These are phyloP conservation scores for Eurotiales sp. DNA, from an alignment of 2,329 filamentous ascomycete genomes.

Conservation along the genomic window DNA sequence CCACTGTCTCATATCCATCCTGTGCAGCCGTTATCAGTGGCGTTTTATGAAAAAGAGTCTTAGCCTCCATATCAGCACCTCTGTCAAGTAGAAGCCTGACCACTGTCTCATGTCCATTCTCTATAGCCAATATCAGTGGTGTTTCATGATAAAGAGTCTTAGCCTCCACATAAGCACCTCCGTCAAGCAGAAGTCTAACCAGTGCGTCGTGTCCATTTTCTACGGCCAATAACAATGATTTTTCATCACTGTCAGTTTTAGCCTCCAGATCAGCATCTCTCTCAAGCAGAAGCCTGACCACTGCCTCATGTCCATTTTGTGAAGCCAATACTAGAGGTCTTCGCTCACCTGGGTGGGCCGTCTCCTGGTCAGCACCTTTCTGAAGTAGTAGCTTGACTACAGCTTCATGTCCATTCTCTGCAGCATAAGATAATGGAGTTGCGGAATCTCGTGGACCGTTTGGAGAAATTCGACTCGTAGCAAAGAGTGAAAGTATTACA, in stretches of 20 bases:
- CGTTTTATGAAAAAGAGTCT: no score
- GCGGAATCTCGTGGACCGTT: background rate
- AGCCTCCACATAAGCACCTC: background rate
- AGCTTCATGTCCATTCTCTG: background rate
- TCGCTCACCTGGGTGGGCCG: no score
- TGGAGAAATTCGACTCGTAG: background rate
- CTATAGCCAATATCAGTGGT: background rate
- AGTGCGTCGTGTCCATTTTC: background rate
- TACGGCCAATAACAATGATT: background rate
- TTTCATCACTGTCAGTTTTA: background rate
- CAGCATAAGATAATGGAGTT: background rate
- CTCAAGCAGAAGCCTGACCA: conserved; percentile 13
- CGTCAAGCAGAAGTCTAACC: background rate
- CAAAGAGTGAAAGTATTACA: background rate
- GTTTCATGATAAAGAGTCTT: background rate
- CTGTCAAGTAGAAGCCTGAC: background rate
- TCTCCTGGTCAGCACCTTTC: background rate
- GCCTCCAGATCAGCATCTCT: conserved; percentile 8
- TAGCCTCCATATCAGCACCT: background rate
- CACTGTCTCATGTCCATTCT: background rate
- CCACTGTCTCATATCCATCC: background rate
- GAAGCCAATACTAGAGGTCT: no score
- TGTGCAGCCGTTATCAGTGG: background rate
- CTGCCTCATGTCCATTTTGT: background rate
- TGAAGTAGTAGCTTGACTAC: background rate